Evolutionary conservation across 164 flowering plant species (phyloP), one percentile per base, ranked within the genome.

Genomic region (Vitis rotundifolia): DNA sequence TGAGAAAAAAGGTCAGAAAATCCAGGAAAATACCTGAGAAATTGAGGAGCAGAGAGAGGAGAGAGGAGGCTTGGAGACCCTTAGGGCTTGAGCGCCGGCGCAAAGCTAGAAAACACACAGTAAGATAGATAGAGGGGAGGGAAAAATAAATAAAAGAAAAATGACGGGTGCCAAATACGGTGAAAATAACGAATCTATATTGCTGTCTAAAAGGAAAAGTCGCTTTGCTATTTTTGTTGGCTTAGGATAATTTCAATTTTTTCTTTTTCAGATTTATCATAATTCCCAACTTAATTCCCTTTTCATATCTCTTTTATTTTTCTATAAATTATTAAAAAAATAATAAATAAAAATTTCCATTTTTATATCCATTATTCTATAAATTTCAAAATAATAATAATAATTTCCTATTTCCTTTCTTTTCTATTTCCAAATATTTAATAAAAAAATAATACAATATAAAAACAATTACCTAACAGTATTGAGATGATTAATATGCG

Each of bases 11-110:
- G 7, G 5, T 37, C 6, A 37, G 44, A 37, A 37, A 37, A 37
- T 37, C 7, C 5, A 37, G 44, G 44, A 63, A 26, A 47, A 63
- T 71, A 71, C 68, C 73, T 62, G 26, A 15, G 47, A 54, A 62
- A 8, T 63, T 7, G 54, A 11, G 49, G 64, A 8, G 15, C 13
- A 2, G 13, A 67, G 57, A 55, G 31, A 22, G 15, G 14, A 7
- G 26, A n/a, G 59, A 56, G 19, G 14, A 22, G 26, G 26, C 26
- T 22, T 22, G 26, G 26, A 22, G 26, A 5, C 11, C 26, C 29
- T 64, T 69, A 64, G 73, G 77, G 73, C 69, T 69, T 52, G 48
- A 53, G 77, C 72, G 69, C 64, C 71, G 71, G 66, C 64, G 37
- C 15, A 59, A 26, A 26, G 8, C 2, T 8, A 60, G 55, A 61